Conservation (phyloP, 805 yeast species). For the Monosporozyma servazzii region DNA sequence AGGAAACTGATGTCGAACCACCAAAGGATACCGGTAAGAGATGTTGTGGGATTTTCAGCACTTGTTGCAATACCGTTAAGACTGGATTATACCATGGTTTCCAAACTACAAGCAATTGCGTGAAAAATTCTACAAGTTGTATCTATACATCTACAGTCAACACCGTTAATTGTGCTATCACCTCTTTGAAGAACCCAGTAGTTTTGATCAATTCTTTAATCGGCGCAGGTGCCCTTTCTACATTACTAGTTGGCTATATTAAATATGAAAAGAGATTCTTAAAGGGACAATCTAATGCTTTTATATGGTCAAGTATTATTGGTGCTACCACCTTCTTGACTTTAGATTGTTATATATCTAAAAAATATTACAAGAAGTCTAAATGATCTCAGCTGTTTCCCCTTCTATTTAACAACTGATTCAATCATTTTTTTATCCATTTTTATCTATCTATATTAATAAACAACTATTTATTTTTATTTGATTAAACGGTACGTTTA, state of each 20-base stretch:
- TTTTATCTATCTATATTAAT: not conserved
- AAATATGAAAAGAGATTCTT: constrained; percentile 43
- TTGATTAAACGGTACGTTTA: not conserved
- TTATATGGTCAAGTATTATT: constrained; percentile 42
- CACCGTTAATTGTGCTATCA: not conserved
- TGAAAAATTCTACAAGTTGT: too few species aligned
- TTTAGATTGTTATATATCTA: constrained; percentile 46
- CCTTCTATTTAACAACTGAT: not conserved
- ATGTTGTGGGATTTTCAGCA: not conserved
- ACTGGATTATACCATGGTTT: not conserved
- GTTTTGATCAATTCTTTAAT: constrained; percentile 46
- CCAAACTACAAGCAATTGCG: not conserved
- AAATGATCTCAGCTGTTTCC: constrained; percentile 21
- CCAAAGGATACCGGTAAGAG: not conserved
- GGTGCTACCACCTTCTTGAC: constrained; percentile 46
- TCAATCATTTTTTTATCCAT: not conserved
- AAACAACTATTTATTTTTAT: not conserved
- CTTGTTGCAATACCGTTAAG: not conserved
- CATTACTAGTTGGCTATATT: constrained; percentile 40
- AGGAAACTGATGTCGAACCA: not conserved
- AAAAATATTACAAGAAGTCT: constrained; percentile 46
- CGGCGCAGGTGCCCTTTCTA: constrained; percentile 39
- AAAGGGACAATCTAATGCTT: constrained; percentile 35
- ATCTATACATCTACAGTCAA: not conserved
- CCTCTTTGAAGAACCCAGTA: constrained; percentile 46